A percentile compares a stretch with the other conserved stretches of the same genome.
phyloP scores from a whole-genome alignment of 2,329 filamentous ascomycete genomes.

The Scleromitrula shiraiana region DNA sequence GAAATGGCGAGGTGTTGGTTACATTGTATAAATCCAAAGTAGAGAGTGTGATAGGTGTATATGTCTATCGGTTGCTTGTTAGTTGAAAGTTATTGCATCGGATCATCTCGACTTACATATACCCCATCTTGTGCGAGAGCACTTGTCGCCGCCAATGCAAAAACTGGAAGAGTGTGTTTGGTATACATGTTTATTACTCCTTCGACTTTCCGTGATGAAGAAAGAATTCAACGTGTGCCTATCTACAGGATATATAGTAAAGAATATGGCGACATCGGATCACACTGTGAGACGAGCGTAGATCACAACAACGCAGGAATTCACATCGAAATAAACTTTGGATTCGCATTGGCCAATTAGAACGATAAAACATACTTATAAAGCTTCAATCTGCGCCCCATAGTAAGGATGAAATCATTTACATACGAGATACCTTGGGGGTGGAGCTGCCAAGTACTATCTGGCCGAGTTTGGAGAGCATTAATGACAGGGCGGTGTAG shows the following conservation, averaged over 20 bases:
- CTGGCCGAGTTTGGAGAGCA: too few species aligned
- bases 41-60: neutral
- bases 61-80: conserved; percentile 2
- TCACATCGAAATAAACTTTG: too few species aligned
- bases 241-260: too few species aligned
- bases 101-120: neutral
- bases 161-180: neutral
- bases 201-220: neutral
- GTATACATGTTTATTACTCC: neutral
- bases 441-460: neutral
- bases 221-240: too few species aligned
- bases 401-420: neutral
- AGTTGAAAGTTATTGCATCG: neutral
- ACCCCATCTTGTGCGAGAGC: conserved; percentile 3
- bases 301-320: too few species aligned
- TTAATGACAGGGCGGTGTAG: too few species aligned
- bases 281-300: too few species aligned
- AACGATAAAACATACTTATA: too few species aligned
- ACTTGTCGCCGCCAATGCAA: neutral
- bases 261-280: too few species aligned
- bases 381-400: too few species aligned
- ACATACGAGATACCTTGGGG: neutral
- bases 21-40: conserved; percentile 5
- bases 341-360: too few species aligned
- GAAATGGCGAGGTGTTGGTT: conserved; percentile 23